Base-by-base conservation (phyloP, 352 stramenopile species). In the Phytopythium helicoides region DNA sequence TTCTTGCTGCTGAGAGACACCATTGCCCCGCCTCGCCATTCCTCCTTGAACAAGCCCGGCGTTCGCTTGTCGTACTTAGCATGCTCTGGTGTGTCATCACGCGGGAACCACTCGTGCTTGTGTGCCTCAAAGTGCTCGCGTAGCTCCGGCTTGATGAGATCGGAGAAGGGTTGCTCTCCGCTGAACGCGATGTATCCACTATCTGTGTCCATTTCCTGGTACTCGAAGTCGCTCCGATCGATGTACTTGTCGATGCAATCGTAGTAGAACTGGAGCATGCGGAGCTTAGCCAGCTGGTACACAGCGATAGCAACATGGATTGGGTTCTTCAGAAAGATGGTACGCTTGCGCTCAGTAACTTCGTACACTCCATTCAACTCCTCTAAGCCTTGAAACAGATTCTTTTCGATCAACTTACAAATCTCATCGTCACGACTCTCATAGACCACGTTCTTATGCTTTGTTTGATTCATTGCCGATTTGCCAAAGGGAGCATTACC, bases 231-330 rank as follows among this genome's bases (percentile, higher is more conserved):
- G 3, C 22, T 46, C 14, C 55, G 31, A 48, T 48, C 54, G 16
- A 62, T 52, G 31, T 56, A 62, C 1, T 14, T 10, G 34, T 62
- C 58, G 6, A 60, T 52, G 28, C 26, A 49, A 3, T 48, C 31
- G 7, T 59, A 45, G 46, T 64, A 65, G 52, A 65, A 65, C 28
- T 65, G 28, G 36, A 65, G 28, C 28, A 33, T 33, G 28, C 28
- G 28, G 9, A 33, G 28, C 9, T 33, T 33, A 9, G 28, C 28
- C 36, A 65, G 36, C 31, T 65, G 58, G 46, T 65, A 65, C 25
- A 65, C 56, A 48, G 52, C 58, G 34, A 65, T 60, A 22, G 36
- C 45, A 4, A 65, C 11, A 47, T 65, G 53, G 35, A 65, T 65
- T 11, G 50, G 50, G 39, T 65, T 65, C 15, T 37, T 28, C 1